These are phyloP conservation scores for Vitis labrusca DNA, from an alignment of 164 flowering plant genomes.

Conservation along the genomic window DNA sequence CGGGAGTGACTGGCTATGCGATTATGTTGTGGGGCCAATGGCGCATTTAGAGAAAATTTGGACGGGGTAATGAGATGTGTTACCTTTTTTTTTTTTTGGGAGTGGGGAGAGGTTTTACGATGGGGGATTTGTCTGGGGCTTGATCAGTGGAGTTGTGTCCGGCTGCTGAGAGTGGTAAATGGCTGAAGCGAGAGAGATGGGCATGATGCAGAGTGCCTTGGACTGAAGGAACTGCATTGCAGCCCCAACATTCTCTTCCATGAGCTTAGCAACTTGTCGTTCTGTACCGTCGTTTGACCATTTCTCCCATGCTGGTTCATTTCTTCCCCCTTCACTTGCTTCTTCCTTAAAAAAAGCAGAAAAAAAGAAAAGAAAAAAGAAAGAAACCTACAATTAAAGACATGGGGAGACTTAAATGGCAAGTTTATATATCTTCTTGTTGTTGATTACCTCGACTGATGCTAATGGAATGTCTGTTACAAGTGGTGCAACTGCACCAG, in stretches of 20 bases:
- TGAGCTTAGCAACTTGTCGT: constrained; percentile 75
- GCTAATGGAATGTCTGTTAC: constrained; percentile 50
- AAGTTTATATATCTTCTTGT: background rate
- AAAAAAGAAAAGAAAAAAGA: background rate
- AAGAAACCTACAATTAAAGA: background rate
- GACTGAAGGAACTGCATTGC: constrained; percentile 89
- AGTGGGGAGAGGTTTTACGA: constrained; percentile 18
- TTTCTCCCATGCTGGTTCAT: constrained; percentile 67
- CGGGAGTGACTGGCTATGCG: no score
- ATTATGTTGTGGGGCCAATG: no score
- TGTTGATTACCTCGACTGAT: constrained; percentile 39
- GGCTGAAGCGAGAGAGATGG: constrained; percentile 65
- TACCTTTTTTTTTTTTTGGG: no score
- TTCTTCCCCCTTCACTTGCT: constrained; percentile 43
- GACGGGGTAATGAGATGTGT: no score
- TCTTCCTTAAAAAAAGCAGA: constrained; percentile 38
- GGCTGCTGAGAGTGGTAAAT: constrained; percentile 56
- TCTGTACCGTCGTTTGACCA: constrained; percentile 82
- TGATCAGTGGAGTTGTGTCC: constrained; percentile 38
- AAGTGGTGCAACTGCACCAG: constrained; percentile 59
- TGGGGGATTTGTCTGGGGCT: constrained; percentile 57
- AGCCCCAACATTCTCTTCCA: constrained; percentile 84
- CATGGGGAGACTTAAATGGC: background rate
- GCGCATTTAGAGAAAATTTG: no score
- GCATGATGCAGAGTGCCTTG: constrained; percentile 86